phyloP scores from a whole-genome alignment of 208 protist species.

The Crithidia sp. region DNA sequence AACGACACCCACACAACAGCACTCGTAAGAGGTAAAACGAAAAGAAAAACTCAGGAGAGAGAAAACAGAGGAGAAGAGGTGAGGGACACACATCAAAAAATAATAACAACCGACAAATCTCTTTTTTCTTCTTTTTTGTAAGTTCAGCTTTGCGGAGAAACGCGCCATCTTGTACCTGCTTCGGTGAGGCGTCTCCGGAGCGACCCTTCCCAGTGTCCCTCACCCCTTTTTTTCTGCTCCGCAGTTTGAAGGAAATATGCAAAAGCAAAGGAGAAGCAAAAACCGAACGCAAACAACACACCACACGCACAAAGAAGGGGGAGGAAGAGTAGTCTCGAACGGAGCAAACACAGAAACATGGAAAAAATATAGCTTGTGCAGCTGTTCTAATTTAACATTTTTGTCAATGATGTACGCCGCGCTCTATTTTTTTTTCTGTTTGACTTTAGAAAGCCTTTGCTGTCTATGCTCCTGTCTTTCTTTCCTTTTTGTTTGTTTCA shows the following conservation, averaged over 20 bases:
- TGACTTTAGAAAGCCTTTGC: background rate
- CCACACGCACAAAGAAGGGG: too few species aligned
- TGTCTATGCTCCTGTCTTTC: constrained; percentile 7
- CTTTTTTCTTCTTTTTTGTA: constrained; percentile 4
- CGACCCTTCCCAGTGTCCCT: too few species aligned
- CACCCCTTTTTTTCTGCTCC: too few species aligned
- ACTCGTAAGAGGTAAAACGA: background rate
- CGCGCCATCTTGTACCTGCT: too few species aligned
- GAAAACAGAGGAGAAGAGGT: background rate
- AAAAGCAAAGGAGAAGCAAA: too few species aligned
- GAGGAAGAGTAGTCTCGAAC: too few species aligned
- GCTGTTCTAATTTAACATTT: constrained; percentile 6
- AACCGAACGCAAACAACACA: too few species aligned
- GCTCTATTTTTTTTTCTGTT: background rate
- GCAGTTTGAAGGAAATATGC: too few species aligned
- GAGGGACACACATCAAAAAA: background rate
- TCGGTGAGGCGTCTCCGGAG: too few species aligned
- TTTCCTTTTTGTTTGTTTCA: constrained; percentile 24
- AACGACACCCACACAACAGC: background rate
- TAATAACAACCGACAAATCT: background rate
- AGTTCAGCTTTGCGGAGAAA: too few species aligned
- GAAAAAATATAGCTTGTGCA: constrained; percentile 6
- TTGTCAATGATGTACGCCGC: constrained; percentile 1
- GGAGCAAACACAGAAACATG: background rate
- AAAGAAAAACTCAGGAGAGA: background rate